Base-by-base conservation (phyloP, 179 eudicot genomes). In the Beta corolliflora region DNA sequence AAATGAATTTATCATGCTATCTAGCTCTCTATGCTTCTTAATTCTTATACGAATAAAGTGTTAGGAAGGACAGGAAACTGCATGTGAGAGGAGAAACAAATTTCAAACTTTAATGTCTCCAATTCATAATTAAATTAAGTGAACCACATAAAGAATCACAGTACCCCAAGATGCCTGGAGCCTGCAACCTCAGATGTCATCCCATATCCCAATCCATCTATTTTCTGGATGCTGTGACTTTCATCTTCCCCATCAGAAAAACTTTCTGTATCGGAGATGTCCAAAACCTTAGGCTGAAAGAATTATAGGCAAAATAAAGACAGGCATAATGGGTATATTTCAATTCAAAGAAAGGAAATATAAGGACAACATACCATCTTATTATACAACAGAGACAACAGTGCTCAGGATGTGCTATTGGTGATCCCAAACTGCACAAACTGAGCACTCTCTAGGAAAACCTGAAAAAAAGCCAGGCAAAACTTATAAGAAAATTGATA, bases 161-260 rank as follows among this genome's bases (percentile, higher is more conserved):
- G 19, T 83, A 90, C 90, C 85, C 68, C 86, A 65, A 46, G 78
- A 77, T 77, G 85, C 77, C 77, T 86, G 41, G 87, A 73, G 63
- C 54, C 71, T 31, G 75, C 85, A 79, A 73, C 53, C 61, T 72
- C 80, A 9, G 80, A 67, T 60, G 85, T 75, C 36, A 83, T 85
- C 48, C 67, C 89, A 68, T 70, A 72, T 68, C 82, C 88, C 73
- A 76, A 55, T 52, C 36, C 79, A 69, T 87, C 90, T 21, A 86
- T 63, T 60, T 85, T 88, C 7, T 81, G 85, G 74, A 79, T 69
- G 45, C 70, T 81, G 81, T 77, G 60, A 21, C 19, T 71, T 69
- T 75, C 76, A 77, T 74, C 81, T 54, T 82, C 82, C 50, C 48
- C 70, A 68, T 80, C 78, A 21, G 81, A 81, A 29, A 81, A 84